phyloP scores from a whole-genome alignment of 371 early-diverging fungal genomes.

The Syncephalastrum racemosum region DNA sequence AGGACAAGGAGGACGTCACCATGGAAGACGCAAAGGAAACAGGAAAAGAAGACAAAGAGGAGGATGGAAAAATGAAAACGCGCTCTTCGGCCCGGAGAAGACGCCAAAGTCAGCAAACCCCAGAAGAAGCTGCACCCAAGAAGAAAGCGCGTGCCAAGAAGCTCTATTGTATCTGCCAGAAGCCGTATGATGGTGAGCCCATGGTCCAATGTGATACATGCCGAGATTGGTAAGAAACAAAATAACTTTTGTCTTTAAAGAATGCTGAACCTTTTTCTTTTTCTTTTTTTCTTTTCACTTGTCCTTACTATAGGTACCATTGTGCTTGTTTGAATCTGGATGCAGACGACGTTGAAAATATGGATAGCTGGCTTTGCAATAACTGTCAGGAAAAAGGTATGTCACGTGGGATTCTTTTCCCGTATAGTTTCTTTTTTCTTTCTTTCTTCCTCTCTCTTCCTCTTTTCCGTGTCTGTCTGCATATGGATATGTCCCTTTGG shows the following conservation, averaged over 20 bases:
- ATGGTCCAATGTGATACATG: constrained; percentile 83
- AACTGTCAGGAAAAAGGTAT: constrained; percentile 27
- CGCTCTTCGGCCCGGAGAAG: constrained; percentile 12
- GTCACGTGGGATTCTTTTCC: not conserved
- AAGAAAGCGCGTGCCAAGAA: constrained; percentile 42
- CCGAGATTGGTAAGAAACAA: constrained; percentile 64
- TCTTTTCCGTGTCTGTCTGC: too few species aligned
- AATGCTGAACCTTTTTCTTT: constrained; percentile 2
- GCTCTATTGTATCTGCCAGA: constrained; percentile 72
- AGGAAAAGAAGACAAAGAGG: constrained; percentile 8
- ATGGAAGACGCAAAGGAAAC: not conserved
- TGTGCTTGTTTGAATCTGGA: constrained; percentile 69
- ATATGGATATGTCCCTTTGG: too few species aligned
- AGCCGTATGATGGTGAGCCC: constrained; percentile 68
- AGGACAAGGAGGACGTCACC: not conserved
- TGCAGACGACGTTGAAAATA: constrained; percentile 57
- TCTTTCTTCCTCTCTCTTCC: not conserved
- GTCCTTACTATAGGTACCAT: constrained; percentile 61
- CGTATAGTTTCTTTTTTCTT: constrained; percentile 3
- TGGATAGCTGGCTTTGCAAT: constrained; percentile 51
- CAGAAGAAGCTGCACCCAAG: not conserved
- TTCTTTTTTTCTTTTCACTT: not conserved
- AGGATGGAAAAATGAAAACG: constrained; percentile 16
- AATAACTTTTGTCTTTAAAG: constrained; percentile 4
- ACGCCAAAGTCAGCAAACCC: not conserved